A percentile compares a stretch with the other conserved stretches of the same genome.
phyloP scores from a whole-genome alignment of 768 basidiomycete species.

The Leucocoprinus leucothites region DNA sequence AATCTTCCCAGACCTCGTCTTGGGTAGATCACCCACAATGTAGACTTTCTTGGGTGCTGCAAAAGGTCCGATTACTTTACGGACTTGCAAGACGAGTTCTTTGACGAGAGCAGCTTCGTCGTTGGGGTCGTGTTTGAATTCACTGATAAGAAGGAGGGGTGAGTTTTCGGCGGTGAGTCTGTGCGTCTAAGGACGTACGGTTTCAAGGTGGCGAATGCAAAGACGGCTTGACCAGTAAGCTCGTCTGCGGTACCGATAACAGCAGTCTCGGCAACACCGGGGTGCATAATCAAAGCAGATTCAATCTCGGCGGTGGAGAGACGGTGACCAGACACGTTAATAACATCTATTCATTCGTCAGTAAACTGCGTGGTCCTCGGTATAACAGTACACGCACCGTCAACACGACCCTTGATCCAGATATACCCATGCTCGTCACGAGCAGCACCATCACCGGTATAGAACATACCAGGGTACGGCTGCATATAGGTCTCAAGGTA shows the following conservation, averaged over 20 bases:
- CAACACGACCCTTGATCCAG: slow-evolving; percentile 98
- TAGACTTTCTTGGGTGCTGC: slow-evolving; percentile 93
- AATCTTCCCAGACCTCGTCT: slow-evolving; percentile 96
- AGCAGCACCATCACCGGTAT: slow-evolving; percentile 96
- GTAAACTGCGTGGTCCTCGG: not conserved
- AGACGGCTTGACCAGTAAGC: slow-evolving; percentile 91
- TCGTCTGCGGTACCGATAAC: slow-evolving; percentile 87
- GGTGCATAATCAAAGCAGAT: slow-evolving; percentile 91
- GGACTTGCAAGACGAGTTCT: slow-evolving; percentile 91
- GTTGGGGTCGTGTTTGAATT: slow-evolving; percentile 72
- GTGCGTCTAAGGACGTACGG: slow-evolving; percentile 52
- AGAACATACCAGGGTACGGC: slow-evolving; percentile 90
- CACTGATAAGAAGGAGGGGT: slow-evolving; percentile 35
- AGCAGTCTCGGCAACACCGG: slow-evolving; percentile 95
- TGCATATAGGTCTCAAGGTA: slow-evolving; percentile 53
- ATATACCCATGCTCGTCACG: slow-evolving; percentile 95
- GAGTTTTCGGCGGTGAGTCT: not conserved
- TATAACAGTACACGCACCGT: slow-evolving; percentile 49
- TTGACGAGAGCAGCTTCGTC: slow-evolving; percentile 74
- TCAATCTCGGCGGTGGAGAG: slow-evolving; percentile 98
- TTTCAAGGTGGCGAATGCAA: slow-evolving; percentile 91
- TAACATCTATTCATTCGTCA: slow-evolving; percentile 60
- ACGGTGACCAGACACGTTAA: slow-evolving; percentile 97
- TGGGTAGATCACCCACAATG: slow-evolving; percentile 82
- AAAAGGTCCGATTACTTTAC: slow-evolving; percentile 97